These are phyloP conservation scores for Astraeus odoratus DNA, from an alignment of 768 basidiomycete species.

Conservation along the genomic window DNA sequence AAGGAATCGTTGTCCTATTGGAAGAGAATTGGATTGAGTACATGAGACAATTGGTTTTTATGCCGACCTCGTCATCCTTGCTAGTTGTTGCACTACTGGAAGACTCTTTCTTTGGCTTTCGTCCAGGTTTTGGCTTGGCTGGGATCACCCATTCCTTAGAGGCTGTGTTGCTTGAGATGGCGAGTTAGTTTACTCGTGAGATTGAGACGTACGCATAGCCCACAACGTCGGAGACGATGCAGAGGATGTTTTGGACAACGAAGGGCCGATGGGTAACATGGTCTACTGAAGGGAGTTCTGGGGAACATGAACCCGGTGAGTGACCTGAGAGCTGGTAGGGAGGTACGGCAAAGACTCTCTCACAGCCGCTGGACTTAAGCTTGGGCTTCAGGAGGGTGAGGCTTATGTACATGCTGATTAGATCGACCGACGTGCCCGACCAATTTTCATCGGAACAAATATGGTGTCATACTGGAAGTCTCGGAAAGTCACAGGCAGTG, in stretches of 20 bases:
- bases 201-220: constrained; percentile 53
- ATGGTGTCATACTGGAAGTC: too few relatives aligned
- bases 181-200: not conserved
- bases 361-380: not conserved
- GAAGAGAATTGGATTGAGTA: not conserved
- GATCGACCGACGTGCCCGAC: too few relatives aligned
- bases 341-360: not conserved
- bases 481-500: too few relatives aligned
- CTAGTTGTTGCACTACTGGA: constrained; percentile 15
- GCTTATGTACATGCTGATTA: too few relatives aligned
- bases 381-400: too few relatives aligned
- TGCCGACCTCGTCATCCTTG: constrained; percentile 46
- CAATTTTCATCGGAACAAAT: too few relatives aligned
- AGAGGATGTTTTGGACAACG: constrained; percentile 22
- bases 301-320: too few relatives aligned
- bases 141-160: constrained; percentile 90
- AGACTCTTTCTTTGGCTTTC: constrained; percentile 77
- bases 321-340: not conserved
- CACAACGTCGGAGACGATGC: constrained; percentile 57
- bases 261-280: constrained; percentile 25
- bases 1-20: constrained; percentile 42
- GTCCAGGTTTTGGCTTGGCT: constrained; percentile 79
- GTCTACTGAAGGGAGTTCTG: too few relatives aligned
- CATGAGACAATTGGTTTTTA: constrained; percentile 1
- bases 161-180: constrained; percentile 35